Evolutionary conservation across 2,329 filamentous ascomycete species (phyloP), one percentile per base, ranked within the genome.

Genomic region (Claviceps pazoutovae): DNA sequence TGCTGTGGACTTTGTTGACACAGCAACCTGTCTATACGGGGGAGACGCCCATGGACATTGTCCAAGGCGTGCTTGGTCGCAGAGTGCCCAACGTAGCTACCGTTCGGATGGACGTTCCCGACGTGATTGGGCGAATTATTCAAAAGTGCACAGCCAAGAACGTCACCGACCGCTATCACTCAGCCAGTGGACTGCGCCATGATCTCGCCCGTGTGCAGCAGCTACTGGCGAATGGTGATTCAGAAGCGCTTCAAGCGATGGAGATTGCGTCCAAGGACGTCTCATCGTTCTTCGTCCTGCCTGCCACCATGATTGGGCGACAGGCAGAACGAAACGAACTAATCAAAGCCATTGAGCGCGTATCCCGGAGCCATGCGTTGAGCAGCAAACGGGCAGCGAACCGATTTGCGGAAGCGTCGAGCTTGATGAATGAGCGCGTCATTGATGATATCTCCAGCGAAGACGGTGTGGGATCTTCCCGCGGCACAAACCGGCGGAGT

Each of bases 111-210:
- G 91, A 96, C 62, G 75, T 95, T 5, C 91, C 91, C 0, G 87
- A 94, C 53, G 84, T 85, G 7, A 73, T 96, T 43, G 86, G 86
- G 1, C 78, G 79, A 36, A 85, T 96, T 44, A 88, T 97, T 42
- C 85, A 91, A 63, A 94, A 89, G 64, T 95, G 94, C 78, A 95
- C 89, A 0, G 83, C 88, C 54, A 95, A 94, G 66, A 86, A 83
- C 54, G 86, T 95, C 47, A 79, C 82, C 52, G 90, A 96, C 53
- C 81, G 91, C 14, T 97, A 96, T 64, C 85, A 95, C 60, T 95
- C 88, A 5, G 85, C 86, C 1, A 89, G 87, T 53, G 90, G 91
- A 2, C 75, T 96, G 53, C 88, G 88, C 57, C 76, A 87, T 61
- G 91, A 97, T 63, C 69, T 97, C 48, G 67, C 82, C 49, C 76